phyloP scores from a whole-genome alignment of 176 grass and related monocot genomes.

The Oryza punctata region DNA sequence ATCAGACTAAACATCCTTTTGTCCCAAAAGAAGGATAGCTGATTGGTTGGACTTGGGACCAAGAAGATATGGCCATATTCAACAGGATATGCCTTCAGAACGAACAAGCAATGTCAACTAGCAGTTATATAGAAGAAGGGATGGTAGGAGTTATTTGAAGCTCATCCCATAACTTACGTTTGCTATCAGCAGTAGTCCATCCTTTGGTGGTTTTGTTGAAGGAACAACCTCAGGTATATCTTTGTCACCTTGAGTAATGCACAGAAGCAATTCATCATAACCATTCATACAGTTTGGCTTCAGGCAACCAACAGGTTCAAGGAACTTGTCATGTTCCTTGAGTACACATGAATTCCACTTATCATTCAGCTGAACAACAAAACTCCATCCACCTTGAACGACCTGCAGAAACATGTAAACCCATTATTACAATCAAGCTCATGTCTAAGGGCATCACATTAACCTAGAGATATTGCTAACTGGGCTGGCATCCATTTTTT shows the following conservation, averaged over 20 bases:
- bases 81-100: constrained; percentile 59
- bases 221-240: constrained; percentile 56
- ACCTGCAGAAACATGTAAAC: constrained; percentile 50
- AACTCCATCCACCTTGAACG: constrained; percentile 50
- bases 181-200: constrained; percentile 61
- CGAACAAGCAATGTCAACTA: constrained; percentile 25
- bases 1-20: constrained; percentile 55
- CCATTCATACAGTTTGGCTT: constrained; percentile 43
- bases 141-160: not conserved
- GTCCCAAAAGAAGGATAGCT: constrained; percentile 44
- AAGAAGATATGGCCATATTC: constrained; percentile 76
- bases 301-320: constrained; percentile 11
- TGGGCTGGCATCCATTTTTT: not conserved
- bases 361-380: constrained; percentile 71
- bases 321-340: constrained; percentile 31
- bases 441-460: not conserved
- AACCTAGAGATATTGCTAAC: not conserved
- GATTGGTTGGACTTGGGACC: constrained; percentile 41
- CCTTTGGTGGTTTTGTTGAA: constrained; percentile 43
- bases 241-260: constrained; percentile 61
- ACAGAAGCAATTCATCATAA: constrained; percentile 57
- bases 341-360: constrained; percentile 53
- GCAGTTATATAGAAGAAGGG: not conserved
- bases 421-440: not conserved
- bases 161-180: constrained; percentile 49